Evolutionary conservation across 192 early-diverging fungal genomes (phyloP), one percentile per base, ranked within the genome.

Genomic region (Coemansia sp.): DNA sequence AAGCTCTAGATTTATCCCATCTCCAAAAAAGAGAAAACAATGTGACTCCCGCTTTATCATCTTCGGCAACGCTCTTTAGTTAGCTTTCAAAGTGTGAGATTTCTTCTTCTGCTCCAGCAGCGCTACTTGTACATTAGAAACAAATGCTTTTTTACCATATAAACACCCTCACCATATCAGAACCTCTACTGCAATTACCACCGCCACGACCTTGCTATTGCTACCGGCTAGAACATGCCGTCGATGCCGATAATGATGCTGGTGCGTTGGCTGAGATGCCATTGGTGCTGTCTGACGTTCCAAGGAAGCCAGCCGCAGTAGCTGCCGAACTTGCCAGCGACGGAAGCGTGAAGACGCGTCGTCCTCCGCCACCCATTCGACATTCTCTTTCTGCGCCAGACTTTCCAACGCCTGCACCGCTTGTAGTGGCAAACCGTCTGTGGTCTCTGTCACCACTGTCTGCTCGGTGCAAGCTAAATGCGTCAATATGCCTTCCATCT

Each of bases 1-100:
- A 81, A 77, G 44, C 62, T 85, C 13, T 76, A 72, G 64, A 17
- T 11, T 32, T 5, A 0, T 20, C 20, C 20, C 32, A 32, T 32
- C 32, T 32, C 32, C 32, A 32, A 4, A 32, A 32, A 32, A 32
- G 20, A 32, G 32, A 32, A 32, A 32, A 32, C 32, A 32, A 32
- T 32, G 32, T 32, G 32, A 32, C 2, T 32, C 2, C 32, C 32
- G 4, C 32, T 32, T 2, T 32, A 32, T 32, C 32, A 32, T 32
- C 4, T 32, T 32, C 32, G 32, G 32, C 32, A 32, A 2, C 32
- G 32, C 32, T 0, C 4, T 32, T 32, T 32, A 32, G 32, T 32
- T 4, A 32, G 32, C 32, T 45, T 45, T 54, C 22, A 10, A 54
- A 50, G n/a, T 32, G 32, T 32, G 32, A 32, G 2, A 32, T 32